Evolutionary conservation across 192 early-diverging fungal genomes (phyloP).

Genomic region (Coemansia sp.): DNA sequence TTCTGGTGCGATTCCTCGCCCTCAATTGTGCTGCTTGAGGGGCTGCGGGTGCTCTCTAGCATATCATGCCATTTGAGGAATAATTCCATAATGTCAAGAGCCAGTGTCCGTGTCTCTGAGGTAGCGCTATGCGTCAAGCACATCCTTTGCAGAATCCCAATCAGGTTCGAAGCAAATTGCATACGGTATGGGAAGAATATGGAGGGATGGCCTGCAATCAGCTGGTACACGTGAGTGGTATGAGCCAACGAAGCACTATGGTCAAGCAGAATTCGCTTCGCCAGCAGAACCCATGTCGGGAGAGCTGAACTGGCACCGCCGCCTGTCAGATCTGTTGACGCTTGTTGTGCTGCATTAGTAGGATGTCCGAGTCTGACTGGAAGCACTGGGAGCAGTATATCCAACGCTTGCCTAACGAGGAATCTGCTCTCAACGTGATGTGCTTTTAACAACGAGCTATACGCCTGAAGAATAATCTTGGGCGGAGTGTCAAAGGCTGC

Average conservation of each 20-base stretch:
- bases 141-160: slow-evolving; percentile 82
- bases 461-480: slow-evolving; percentile 86
- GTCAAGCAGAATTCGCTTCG: slow-evolving; percentile 85
- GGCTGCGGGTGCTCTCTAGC: slow-evolving; percentile 52
- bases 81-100: slow-evolving; percentile 88
- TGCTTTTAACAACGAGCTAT: slow-evolving; percentile 80
- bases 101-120: slow-evolving; percentile 79
- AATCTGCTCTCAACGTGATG: slow-evolving; percentile 87
- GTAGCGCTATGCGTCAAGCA: slow-evolving; percentile 83
- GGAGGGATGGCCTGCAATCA: slow-evolving; percentile 83
- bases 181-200: slow-evolving; percentile 88
- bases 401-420: slow-evolving; percentile 91
- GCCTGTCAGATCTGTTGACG: slow-evolving; percentile 4
- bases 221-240: slow-evolving; percentile 87
- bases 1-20: neutral
- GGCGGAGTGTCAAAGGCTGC: slow-evolving; percentile 88
- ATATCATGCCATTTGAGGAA: slow-evolving; percentile 88
- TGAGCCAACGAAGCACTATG: slow-evolving; percentile 91
- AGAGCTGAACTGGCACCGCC: slow-evolving; percentile 22
- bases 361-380: slow-evolving; percentile 74
- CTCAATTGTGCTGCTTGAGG: slow-evolving; percentile 8
- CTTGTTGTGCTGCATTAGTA: slow-evolving; percentile 24
- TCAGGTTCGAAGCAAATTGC: slow-evolving; percentile 89
- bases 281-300: slow-evolving; percentile 87
- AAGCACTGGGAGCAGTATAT: slow-evolving; percentile 89